A percentile compares a stretch with the other conserved stretches of the same genome.
Evolutionary conservation across 352 stramenopile genomes (phyloP).

Genomic region (Sclerospora graminicola): DNA sequence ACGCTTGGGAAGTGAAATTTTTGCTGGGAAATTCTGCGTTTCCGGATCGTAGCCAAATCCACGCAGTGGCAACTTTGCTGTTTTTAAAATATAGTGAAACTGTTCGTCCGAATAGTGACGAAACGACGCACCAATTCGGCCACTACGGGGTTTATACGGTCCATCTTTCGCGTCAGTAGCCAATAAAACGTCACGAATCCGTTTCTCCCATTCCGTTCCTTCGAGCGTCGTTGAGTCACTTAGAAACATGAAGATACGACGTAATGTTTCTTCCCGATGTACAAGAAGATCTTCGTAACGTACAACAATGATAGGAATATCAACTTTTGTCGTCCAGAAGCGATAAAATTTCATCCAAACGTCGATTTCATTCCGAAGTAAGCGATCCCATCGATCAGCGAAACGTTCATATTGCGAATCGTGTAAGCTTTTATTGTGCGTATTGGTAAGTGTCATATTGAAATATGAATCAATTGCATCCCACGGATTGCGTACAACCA

Average conservation of each 20-base stretch:
- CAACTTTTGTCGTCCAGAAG: slow-evolving; percentile 85
- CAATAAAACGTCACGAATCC: slow-evolving; percentile 53
- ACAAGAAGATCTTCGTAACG: slow-evolving; percentile 88
- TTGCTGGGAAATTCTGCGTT: slow-evolving; percentile 65
- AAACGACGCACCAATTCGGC: slow-evolving; percentile 81
- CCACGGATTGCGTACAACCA: slow-evolving; percentile 93
- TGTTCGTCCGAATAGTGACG: slow-evolving; percentile 74
- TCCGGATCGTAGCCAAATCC: slow-evolving; percentile 81
- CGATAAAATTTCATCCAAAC: slow-evolving; percentile 88
- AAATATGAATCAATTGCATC: slow-evolving; percentile 99
- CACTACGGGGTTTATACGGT: slow-evolving; percentile 74
- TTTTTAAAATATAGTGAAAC: slow-evolving; percentile 76
- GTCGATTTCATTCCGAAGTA: slow-evolving; percentile 87
- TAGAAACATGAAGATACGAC: slow-evolving; percentile 76
- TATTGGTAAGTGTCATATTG: slow-evolving; percentile 94
- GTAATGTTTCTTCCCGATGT: slow-evolving; percentile 65
- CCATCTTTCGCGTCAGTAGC: slow-evolving; percentile 50
- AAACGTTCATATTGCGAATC: slow-evolving; percentile 85
- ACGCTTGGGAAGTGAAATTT: slow-evolving; percentile 61
- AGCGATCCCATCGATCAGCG: slow-evolving; percentile 77
- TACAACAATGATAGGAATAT: slow-evolving; percentile 86
- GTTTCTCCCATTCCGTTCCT: slow-evolving; percentile 64
- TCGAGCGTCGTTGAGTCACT: slow-evolving; percentile 46
- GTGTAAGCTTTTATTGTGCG: slow-evolving; percentile 86
- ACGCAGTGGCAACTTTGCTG: slow-evolving; percentile 59